Conservation (phyloP, 2,329 filamentous ascomycete genomes). For the Pezicula radicicola region DNA sequence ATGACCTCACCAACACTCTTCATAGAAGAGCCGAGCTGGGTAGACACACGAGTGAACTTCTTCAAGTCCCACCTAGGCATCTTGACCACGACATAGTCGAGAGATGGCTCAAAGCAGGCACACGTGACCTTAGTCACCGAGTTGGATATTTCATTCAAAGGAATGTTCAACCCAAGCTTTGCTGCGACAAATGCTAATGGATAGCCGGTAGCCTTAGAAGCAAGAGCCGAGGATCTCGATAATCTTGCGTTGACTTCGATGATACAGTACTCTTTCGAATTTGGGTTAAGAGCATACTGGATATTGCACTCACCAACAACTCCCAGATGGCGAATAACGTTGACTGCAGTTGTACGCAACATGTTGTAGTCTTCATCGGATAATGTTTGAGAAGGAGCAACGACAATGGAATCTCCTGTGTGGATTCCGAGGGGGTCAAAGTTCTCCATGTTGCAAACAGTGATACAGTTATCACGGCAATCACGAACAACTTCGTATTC, state of each 20-base stretch:
- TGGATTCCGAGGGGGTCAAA: slow-evolving; percentile 98
- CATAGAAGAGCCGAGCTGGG: slow-evolving; percentile 95
- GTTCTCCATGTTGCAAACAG: slow-evolving; percentile 99
- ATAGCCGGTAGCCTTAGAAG: slow-evolving; percentile 96
- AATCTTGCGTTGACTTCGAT: slow-evolving; percentile 98
- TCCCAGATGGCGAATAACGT: slow-evolving; percentile 93
- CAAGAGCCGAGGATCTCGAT: slow-evolving; percentile 90
- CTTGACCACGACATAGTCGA: slow-evolving; percentile 98
- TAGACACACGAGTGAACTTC: slow-evolving; percentile 97
- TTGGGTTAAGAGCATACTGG: slow-evolving; percentile 94
- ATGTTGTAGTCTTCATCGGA: slow-evolving; percentile 99
- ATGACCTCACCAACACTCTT: slow-evolving; percentile 99
- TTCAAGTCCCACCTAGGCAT: slow-evolving; percentile 99
- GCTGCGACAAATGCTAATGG: slow-evolving; percentile 94
- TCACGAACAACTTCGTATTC: slow-evolving; percentile 98
- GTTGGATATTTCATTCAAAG: slow-evolving; percentile 94
- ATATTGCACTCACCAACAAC: slow-evolving; percentile 99
- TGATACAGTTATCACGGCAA: slow-evolving; percentile 96
- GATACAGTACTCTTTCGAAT: slow-evolving; percentile 95
- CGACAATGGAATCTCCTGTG: slow-evolving; percentile 96
- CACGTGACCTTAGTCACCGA: slow-evolving; percentile 93
- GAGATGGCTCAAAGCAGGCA: slow-evolving; percentile 96
- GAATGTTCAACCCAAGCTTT: slow-evolving; percentile 92
- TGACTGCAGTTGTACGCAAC: slow-evolving; percentile 94
- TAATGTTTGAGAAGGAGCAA: slow-evolving; percentile 93